phyloP scores from a whole-genome alignment of 331 rosid species.

The Rhamnella rubrinervis region DNA sequence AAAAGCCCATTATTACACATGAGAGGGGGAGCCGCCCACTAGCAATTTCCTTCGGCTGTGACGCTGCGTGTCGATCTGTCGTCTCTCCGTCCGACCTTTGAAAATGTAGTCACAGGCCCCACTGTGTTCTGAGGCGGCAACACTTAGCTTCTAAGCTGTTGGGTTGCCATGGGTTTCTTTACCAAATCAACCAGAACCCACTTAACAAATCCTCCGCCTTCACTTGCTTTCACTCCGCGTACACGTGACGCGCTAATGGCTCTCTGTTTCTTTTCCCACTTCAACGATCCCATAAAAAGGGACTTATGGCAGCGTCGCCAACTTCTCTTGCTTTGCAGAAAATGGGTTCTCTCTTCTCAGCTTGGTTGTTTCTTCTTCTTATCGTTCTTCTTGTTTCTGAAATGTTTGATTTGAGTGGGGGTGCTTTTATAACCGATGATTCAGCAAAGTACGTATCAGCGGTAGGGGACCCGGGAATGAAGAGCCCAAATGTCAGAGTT shows the following conservation, averaged over 20 bases:
- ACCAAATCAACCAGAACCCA: conserved; percentile 2
- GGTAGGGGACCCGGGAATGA: conserved; percentile 58
- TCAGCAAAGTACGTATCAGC: conserved; percentile 32
- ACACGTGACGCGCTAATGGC: neutral
- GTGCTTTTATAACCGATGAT: conserved; percentile 7
- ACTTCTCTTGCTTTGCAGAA: neutral
- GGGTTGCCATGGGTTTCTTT: neutral
- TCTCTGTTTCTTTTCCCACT: neutral
- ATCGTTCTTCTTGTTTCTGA: conserved; percentile 10
- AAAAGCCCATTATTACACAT: neutral
- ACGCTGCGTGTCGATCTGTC: neutral
- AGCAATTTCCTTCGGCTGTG: too few species aligned
- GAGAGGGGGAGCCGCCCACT: too few species aligned
- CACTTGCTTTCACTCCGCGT: neutral
- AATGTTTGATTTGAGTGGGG: conserved; percentile 9
- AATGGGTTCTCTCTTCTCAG: conserved; percentile 13
- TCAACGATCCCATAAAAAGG: neutral
- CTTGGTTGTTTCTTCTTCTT: conserved; percentile 14
- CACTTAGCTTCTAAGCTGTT: conserved; percentile 14
- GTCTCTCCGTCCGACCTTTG: neutral
- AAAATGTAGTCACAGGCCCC: neutral
- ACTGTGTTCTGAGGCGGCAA: neutral
- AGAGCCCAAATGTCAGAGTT: conserved; percentile 45
- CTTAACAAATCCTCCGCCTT: neutral
- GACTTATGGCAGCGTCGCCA: neutral